A percentile compares a stretch with the other conserved stretches of the same genome.
Evolutionary conservation across 345 rosid species (phyloP).

Genomic region (Pistacia atlantica): DNA sequence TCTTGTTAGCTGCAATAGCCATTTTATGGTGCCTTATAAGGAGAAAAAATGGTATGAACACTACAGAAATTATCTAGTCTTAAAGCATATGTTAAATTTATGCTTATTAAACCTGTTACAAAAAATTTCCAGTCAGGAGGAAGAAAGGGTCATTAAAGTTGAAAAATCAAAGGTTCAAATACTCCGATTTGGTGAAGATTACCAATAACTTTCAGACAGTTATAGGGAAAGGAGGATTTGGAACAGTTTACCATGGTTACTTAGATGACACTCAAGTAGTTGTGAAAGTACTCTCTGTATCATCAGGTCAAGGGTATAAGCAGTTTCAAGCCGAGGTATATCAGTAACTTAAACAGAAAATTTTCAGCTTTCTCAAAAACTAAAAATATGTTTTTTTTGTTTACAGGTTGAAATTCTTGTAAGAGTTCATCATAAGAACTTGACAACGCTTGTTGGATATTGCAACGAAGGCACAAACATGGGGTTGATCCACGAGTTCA

Average conservation of each 20-base stretch:
- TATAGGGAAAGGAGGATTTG: slow-evolving; percentile 36
- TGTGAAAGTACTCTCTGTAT: slow-evolving; percentile 29
- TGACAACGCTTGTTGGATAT: slow-evolving; percentile 15
- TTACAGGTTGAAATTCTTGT: slow-evolving; percentile 10
- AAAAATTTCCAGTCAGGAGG: background rate
- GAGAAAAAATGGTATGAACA: slow-evolving; percentile 26
- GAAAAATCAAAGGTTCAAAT: slow-evolving; percentile 24
- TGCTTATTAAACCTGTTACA: background rate
- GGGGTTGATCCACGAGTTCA: slow-evolving; percentile 15
- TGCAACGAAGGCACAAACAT: slow-evolving; percentile 9
- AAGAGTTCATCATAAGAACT: slow-evolving; percentile 18
- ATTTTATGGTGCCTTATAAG: slow-evolving; percentile 29
- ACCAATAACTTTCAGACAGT: slow-evolving; percentile 25
- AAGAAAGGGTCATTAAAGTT: slow-evolving; percentile 8
- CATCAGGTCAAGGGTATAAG: slow-evolving; percentile 17
- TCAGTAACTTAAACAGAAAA: background rate
- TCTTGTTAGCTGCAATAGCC: slow-evolving; percentile 27
- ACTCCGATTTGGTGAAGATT: slow-evolving; percentile 22
- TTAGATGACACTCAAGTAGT: slow-evolving; percentile 29
- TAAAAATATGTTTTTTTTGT: background rate
- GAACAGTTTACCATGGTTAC: slow-evolving; percentile 31
- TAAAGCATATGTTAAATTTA: background rate
- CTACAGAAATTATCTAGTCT: background rate
- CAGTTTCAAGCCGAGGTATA: slow-evolving; percentile 30
- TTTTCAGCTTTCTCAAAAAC: no score